Base-by-base conservation (phyloP, 768 basidiomycete genomes). In the Suillus subaureus region DNA sequence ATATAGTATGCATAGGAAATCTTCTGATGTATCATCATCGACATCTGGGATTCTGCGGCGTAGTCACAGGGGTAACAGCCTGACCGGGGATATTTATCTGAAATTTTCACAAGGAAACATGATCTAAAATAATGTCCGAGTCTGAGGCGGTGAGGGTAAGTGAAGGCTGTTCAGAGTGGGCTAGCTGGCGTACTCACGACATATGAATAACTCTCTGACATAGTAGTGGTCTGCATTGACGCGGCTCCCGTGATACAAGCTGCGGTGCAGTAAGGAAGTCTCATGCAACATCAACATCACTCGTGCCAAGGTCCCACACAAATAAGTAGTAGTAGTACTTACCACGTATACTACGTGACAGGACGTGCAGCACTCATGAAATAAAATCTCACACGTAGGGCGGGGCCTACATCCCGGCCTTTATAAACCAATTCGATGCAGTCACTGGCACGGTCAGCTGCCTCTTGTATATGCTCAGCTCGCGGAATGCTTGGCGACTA, bases 1-100 rank as follows among this genome's bases (percentile, higher is more conserved):
- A 57, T 35, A 57, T 57, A 57, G 21, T 15, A 37, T 39, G 56
- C 23, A 57, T 57, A 57, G 56, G n/a, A 57, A 57, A 56, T 6
- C n/a, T 15, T 55, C 55, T 33, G 54, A 55, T 55, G 8, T 28
- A 21, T 49, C n/a, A 54, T n/a, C n/a, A n/a, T n/a, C n/a, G n/a
- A n/a, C n/a, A 42, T 43, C 42, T 43, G 18, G 21, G 39, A 39
- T 39, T 31, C 28, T 16, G 16, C 51, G 11, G 31, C 54, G 3
- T 33, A 13, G 31, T 54, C 28, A 5, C 28, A 28, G 52, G 9
- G 31, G 52, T 31, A 54, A 54, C 18, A 55, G 31, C 33, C 33
- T 33, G 31, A 31, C 31, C 18, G 33, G 9, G 26, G 9, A 31
- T 52, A 16, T 5, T 18, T 31, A 54, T 21, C 11, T 21, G n/a